These are phyloP conservation scores for Epichloe elymi DNA, from an alignment of 2,329 filamentous ascomycete genomes.

Conservation along the genomic window DNA sequence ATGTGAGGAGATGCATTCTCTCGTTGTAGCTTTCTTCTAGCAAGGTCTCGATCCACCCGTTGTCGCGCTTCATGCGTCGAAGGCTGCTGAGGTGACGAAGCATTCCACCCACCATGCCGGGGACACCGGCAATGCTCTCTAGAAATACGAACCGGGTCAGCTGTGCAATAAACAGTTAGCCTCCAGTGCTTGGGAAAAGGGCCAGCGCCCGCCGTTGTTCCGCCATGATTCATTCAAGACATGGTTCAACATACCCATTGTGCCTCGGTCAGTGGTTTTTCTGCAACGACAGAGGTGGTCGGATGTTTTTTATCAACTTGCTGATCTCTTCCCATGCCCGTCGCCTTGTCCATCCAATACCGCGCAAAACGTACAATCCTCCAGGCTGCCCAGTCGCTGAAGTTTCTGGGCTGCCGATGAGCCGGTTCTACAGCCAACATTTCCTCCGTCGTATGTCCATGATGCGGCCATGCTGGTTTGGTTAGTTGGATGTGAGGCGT, in stretches of 20 bases:
- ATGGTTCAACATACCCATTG: constrained; percentile 53
- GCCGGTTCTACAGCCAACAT: constrained; percentile 63
- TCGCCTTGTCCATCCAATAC: constrained; percentile 69
- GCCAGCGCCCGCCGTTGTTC: neutral
- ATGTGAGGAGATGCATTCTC: constrained; percentile 83
- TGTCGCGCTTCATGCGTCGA: constrained; percentile 76
- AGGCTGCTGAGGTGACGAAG: constrained; percentile 77
- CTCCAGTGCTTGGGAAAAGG: neutral
- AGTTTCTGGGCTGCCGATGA: constrained; percentile 59
- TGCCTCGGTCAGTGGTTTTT: constrained; percentile 59
- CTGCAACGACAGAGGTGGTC: constrained; percentile 37
- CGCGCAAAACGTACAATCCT: constrained; percentile 62
- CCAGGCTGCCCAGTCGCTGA: constrained; percentile 69
- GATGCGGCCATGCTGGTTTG: constrained; percentile 55
- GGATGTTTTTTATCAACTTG: constrained; percentile 46
- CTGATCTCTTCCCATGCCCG: constrained; percentile 61
- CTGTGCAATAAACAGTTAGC: constrained; percentile 13
- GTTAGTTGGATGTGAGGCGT: constrained; percentile 49
- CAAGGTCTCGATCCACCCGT: constrained; percentile 91
- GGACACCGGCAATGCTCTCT: constrained; percentile 87
- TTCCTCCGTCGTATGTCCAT: constrained; percentile 63
- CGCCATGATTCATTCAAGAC: neutral
- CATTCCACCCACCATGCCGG: constrained; percentile 95
- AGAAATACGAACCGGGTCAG: constrained; percentile 83
- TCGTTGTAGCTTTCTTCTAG: constrained; percentile 88